Percentiles rank a stretch among this genome's conserved stretches.
Conservation (phyloP, 2,329 filamentous ascomycete genomes). For the Drechslera avenae region DNA sequence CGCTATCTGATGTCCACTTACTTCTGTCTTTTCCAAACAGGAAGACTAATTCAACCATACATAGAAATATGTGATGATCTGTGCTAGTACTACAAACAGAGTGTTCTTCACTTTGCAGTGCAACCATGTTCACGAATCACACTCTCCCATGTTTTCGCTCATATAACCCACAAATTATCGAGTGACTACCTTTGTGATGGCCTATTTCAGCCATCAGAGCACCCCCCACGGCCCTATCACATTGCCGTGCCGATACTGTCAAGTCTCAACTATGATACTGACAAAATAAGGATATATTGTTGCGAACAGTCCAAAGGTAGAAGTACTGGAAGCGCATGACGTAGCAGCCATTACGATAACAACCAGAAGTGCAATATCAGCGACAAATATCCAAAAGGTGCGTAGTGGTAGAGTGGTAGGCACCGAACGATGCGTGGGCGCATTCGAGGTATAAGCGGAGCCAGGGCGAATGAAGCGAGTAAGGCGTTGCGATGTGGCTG, state of each 20-base stretch:
- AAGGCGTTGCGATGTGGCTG: conserved; percentile 32
- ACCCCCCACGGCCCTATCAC: conserved; percentile 46
- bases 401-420: conserved; percentile 53
- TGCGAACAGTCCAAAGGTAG: conserved; percentile 45
- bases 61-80: no score
- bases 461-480: conserved; percentile 38
- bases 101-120: no score
- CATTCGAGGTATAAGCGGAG: conserved; percentile 36
- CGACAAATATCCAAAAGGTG: conserved; percentile 52
- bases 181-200: no score
- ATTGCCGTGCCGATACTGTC: conserved; percentile 56
- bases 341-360: conserved; percentile 20
- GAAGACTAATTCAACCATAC: no score
- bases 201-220: neutral
- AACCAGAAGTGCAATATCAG: conserved; percentile 38
- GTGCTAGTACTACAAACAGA: no score
- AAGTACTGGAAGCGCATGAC: conserved; percentile 14
- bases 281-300: conserved; percentile 57
- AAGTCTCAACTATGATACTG: conserved; percentile 74
- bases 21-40: no score
- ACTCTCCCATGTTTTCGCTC: no score
- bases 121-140: no score
- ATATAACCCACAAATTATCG: no score
- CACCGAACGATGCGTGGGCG: conserved; percentile 48
- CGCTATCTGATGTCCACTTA: neutral